phyloP scores from a whole-genome alignment of 1,284 basidiomycete species.

The Meripilus lineatus region DNA sequence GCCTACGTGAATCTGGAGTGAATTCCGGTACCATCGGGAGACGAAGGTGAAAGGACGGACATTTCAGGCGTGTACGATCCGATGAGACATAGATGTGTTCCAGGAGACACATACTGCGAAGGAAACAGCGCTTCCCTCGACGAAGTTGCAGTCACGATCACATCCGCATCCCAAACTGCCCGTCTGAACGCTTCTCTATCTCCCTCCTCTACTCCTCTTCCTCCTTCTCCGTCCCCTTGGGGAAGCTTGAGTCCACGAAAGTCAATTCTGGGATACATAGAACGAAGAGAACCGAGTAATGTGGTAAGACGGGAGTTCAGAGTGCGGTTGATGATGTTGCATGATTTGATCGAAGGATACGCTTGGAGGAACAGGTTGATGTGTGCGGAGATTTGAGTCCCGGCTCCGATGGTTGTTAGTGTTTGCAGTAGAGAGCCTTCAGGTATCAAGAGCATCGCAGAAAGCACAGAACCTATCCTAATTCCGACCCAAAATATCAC shows the following conservation, averaged over 20 bases:
- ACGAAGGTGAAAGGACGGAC: constrained; percentile 29
- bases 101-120: constrained; percentile 50
- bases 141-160: constrained; percentile 77
- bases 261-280: no score
- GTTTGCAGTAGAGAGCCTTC: constrained; percentile 33
- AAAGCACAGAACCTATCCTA: constrained; percentile 73
- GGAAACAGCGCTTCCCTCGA: constrained; percentile 69
- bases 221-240: constrained; percentile 9
- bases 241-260: constrained; percentile 20
- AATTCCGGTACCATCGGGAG: background rate
- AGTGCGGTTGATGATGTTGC: constrained; percentile 64
- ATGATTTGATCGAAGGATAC: constrained; percentile 49
- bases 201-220: no score
- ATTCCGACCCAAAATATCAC: background rate
- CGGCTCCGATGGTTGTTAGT: constrained; percentile 74
- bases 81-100: constrained; percentile 71
- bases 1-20: constrained; percentile 19
- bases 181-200: constrained; percentile 16
- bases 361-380: constrained; percentile 55
- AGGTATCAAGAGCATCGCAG: constrained; percentile 48
- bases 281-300: constrained; percentile 36
- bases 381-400: constrained; percentile 65
- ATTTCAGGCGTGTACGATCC: constrained; percentile 83
- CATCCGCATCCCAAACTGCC: constrained; percentile 38
- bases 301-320: constrained; percentile 43